Base-by-base conservation (phyloP, 768 basidiomycete genomes). In the Suillus variegatus region DNA sequence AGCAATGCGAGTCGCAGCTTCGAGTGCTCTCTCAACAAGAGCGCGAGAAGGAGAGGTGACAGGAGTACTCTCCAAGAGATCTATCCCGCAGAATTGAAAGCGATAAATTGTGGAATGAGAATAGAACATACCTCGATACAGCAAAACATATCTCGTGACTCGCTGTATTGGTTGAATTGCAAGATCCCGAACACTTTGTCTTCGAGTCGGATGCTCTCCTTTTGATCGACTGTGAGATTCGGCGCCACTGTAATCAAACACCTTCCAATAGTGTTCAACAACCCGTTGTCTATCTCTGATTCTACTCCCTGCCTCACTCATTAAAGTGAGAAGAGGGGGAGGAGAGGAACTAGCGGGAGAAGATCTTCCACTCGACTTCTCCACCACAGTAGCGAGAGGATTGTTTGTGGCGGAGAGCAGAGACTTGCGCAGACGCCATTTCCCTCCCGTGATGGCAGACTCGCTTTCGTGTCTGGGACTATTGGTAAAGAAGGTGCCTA, bases 101-200 rank as follows among this genome's bases (percentile, higher is more conserved):
- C 68, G 57, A 66, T 55, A 65, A 51, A 54, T 44, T 22, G 32
- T 41, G 40, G 52, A 13, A 38, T 32, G n/a, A 43, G 62, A 2
- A 18, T 36, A 43, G 57, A 51, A 60, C 79, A 63, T 65, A 87
- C 88, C 88, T 80, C 79, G 83, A 66, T 85, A 89, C 51, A 88
- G 76, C 46, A 89, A 71, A 2, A 85, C 85, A 72, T 89, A 89
- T 66, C 88, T 80, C 75, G 84, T 84, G n/a, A 88, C 81, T 22
- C 89, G 79, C 71, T 90, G 88, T 16, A 84, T 82, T 20, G 88
- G 88, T 68, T 85, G 77, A 62, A 90, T 88, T 2, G 87, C 87
- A 36, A 90, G 72, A 64, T 90, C 89, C 61, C 87, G 78, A 28
- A 88, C 79, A 38, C 74, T 74, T 4, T 71, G 67, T 60, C 66